These are phyloP conservation scores for Saksenaea vasiformis DNA, from an alignment of 371 early-diverging fungal species.

Conservation along the genomic window DNA sequence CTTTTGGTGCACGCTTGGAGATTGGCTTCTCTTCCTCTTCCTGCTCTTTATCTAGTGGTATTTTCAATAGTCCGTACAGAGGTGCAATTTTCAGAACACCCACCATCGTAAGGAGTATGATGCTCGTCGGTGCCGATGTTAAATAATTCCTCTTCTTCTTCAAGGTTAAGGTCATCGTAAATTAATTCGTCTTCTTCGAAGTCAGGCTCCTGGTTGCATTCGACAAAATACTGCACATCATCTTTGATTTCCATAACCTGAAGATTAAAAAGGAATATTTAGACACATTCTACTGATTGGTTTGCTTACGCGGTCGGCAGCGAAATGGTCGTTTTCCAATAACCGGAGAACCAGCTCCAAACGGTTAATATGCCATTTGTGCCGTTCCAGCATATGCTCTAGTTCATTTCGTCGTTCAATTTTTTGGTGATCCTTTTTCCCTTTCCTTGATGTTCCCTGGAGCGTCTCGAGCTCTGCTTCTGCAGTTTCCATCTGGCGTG, in stretches of 20 bases:
- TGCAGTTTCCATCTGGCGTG: constrained; percentile 84
- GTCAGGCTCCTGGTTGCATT: constrained; percentile 84
- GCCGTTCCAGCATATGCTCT: constrained; percentile 77
- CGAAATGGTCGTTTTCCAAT: constrained; percentile 89
- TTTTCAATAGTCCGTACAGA: constrained; percentile 9
- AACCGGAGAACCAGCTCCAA: constrained; percentile 90
- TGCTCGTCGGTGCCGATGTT: constrained; percentile 62
- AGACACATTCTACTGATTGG: background rate
- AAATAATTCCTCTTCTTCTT: constrained; percentile 84
- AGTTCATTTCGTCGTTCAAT: constrained; percentile 69
- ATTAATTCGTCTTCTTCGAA: constrained; percentile 91
- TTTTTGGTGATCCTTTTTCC: constrained; percentile 75
- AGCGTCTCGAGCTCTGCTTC: constrained; percentile 91
- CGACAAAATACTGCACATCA: constrained; percentile 88
- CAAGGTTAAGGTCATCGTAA: constrained; percentile 91
- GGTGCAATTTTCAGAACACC: background rate
- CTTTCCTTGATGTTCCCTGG: constrained; percentile 69
- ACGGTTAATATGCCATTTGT: constrained; percentile 87
- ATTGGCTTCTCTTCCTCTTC: constrained; percentile 30
- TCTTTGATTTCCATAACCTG: constrained; percentile 81
- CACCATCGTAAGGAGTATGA: constrained; percentile 31
- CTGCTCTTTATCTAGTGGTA: constrained; percentile 25
- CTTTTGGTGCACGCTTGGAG: constrained; percentile 34
- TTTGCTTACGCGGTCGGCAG: constrained; percentile 70
- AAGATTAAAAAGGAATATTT: background rate